Evolutionary conservation across 176 grass and related monocot species (phyloP), one percentile per base, ranked within the genome.

Genomic region (Cenchrus purpureus): DNA sequence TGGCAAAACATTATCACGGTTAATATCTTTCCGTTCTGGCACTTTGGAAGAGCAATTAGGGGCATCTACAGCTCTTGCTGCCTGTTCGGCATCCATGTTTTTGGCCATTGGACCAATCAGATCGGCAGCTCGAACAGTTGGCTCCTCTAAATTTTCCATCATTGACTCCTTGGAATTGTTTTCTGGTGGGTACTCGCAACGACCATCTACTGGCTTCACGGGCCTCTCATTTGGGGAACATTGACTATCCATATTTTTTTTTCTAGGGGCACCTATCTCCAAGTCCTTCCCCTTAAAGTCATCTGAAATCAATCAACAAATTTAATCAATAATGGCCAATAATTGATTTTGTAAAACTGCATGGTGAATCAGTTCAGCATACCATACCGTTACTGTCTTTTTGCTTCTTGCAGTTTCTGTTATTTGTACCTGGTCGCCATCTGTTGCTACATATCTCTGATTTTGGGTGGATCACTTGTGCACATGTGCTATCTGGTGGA

Each of bases 401-500:
- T 80, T 90, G 90, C 59, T 83, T 87, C 74, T 85, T 79, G 87
- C 73, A 82, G 31, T 79, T 85, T 65, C 68, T 86, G 59, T 74
- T 88, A 13, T 42, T 43, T 68, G 85, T 51, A 83, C 54, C 82
- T 85, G 77, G 83, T 45, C 85, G 67, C 88, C 79, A 79, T 60
- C 65, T 87, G 19, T 89, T 88, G 52, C 89, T 87, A 71, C 88
- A 92, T 74, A 74, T 90, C 69, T 90, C 89, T 44, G 91, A 78
- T 67, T 91, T 91, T 1, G 79, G 77, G 68, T 93, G 85, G 77
- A 88, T 95, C 29, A 95, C 91, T 88, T 90, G 91, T 0, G 87
- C 92, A 64, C 95, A 95, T 29, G 95, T 98, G 84, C 95, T 95
- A 70, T 95, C 87, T 67, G 87, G 77, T 65, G 87, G 87, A 82